Evolutionary conservation across 345 rosid genomes (phyloP), one percentile per base, ranked within the genome.

Genomic region (Murraya paniculata): DNA sequence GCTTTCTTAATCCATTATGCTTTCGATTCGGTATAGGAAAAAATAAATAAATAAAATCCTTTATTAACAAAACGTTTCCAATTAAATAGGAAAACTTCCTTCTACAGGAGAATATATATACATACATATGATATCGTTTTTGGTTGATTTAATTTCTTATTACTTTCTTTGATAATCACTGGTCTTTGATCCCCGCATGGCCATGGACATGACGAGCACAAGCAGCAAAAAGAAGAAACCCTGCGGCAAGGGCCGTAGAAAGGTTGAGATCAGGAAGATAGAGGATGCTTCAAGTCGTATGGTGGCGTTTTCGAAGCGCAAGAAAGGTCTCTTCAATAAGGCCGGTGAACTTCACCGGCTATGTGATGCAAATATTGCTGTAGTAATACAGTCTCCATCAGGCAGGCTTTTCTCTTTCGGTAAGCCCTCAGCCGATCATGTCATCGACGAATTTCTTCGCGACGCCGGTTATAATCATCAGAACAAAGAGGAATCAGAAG

Each of bases 261-360:
- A 78, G 78, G 73, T 81, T 57, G 76, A 81, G 77, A 84, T 78
- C 22, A 78, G 72, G 82, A 73, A 25, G n/a, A 84, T 78, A 8
- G 82, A 75, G 73, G 75, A 81, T 5, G 73, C 24, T 36, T 66
- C 27, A 5, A 78, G 72, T 60, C 62, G 79, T 19, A 75, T 65
- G 31, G 84, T 81, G 24, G 69, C 84, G 11, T 81, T 81, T 39
- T 74, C 80, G 28, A 81, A 84, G 82, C 80, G 86, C 1, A 79
- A 80, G 13, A 71, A 53, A 2, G 86, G 86, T 27, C 68, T 84
- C 41, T 68, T 84, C 68, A 84, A 72, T 59, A 84, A 84, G 68
- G 80, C 82, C 0, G 38, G 6, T 9, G 80, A 81, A n/a, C 73
- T 78, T 9, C 71, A 68, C 68, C 35, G 64, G 22, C 41, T 78